phyloP scores from a whole-genome alignment of 1,139 yeast genomes.

The Candida sanyaensis region DNA sequence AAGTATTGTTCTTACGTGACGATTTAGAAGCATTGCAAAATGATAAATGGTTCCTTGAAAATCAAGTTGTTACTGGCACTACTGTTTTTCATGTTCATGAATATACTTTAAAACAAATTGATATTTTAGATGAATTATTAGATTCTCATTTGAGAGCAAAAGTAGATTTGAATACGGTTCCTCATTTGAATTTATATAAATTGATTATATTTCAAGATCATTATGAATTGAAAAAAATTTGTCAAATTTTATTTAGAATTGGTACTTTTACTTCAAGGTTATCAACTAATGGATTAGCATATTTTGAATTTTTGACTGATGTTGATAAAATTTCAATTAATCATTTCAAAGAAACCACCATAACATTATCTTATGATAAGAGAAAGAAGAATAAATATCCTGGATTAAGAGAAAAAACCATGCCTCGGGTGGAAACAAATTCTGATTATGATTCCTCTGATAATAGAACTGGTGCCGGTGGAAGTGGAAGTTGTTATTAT shows the following conservation, averaged over 20 bases:
- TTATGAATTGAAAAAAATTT: conserved; percentile 17
- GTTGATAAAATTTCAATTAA: conserved; percentile 14
- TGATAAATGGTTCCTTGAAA: conserved; percentile 3
- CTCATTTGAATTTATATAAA: conserved; percentile 15
- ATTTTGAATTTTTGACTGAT: conserved; percentile 19
- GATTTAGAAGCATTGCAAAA: conserved; percentile 13
- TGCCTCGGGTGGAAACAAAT: conserved; percentile 5
- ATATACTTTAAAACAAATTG: conserved; percentile 15
- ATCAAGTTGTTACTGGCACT: conserved; percentile 4
- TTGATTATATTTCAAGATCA: conserved; percentile 19
- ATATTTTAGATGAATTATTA: conserved; percentile 14
- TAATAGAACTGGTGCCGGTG: background rate
- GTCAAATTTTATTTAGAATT: conserved; percentile 20
- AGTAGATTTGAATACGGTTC: conserved; percentile 2
- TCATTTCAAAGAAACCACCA: background rate
- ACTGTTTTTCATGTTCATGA: conserved; percentile 7
- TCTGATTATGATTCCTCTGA: conserved; percentile 3
- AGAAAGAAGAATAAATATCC: conserved; percentile 10
- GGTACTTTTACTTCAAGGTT: conserved; percentile 23
- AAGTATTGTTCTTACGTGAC: conserved; percentile 17
- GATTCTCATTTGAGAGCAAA: conserved; percentile 14
- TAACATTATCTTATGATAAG: background rate
- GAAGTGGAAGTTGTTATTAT: conserved; percentile 7
- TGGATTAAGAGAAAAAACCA: conserved; percentile 4
- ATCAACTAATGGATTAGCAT: conserved; percentile 22